phyloP scores from a whole-genome alignment of 208 protist species.

The Trypanosoma brucei region DNA sequence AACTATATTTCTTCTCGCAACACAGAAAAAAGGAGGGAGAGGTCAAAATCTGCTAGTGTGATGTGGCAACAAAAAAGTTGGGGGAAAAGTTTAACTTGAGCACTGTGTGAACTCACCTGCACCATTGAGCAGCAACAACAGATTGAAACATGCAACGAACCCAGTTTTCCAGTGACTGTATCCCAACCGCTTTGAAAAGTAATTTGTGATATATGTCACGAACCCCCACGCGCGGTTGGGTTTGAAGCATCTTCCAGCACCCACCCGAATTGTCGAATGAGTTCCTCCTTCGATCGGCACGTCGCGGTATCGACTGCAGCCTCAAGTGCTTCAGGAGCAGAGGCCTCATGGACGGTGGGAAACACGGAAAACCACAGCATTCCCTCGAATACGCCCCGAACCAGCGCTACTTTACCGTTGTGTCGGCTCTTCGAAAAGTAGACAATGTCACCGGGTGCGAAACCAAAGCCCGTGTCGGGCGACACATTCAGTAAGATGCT shows the following conservation, averaged over 20 bases:
- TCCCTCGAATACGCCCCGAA: conserved; percentile 64
- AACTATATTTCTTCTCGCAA: not conserved
- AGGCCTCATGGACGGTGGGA: conserved; percentile 40
- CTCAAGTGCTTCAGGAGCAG: conserved; percentile 41
- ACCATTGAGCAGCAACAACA: no score
- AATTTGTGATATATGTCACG: not conserved
- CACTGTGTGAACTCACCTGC: no score
- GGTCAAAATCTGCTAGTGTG: no score
- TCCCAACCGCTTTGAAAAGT: not conserved
- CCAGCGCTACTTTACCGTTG: conserved; percentile 80
- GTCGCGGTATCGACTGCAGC: conserved; percentile 73
- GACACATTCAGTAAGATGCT: conserved; percentile 36
- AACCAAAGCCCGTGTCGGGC: conserved; percentile 43
- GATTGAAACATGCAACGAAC: no score
- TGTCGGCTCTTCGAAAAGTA: conserved; percentile 85
- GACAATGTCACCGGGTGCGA: conserved; percentile 71
- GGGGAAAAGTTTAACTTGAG: no score
- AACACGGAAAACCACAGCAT: conserved; percentile 83
- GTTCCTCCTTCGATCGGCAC: conserved; percentile 74
- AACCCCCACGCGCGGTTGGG: conserved; percentile 1
- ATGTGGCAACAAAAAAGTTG: no score
- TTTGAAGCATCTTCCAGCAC: conserved; percentile 62
- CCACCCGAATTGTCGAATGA: conserved; percentile 88
- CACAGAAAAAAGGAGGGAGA: no score
- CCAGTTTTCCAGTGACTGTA: no score